These are phyloP conservation scores for Colletotrichum chlorophyti DNA, from an alignment of 2,329 filamentous ascomycete species.

Conservation along the genomic window DNA sequence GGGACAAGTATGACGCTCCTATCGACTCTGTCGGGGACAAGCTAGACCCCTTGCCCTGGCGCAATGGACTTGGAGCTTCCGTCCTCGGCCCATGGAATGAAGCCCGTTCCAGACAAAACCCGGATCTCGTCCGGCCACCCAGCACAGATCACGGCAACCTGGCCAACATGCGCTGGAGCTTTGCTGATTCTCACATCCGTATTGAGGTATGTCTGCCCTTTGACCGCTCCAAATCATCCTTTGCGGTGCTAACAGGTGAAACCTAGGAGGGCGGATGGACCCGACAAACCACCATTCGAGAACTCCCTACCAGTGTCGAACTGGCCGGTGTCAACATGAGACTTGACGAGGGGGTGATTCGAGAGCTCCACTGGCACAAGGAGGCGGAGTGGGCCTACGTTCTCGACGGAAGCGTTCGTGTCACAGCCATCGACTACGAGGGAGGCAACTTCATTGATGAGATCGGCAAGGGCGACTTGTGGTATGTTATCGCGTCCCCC, in stretches of 20 bases:
- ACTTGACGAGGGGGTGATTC: constrained; percentile 75
- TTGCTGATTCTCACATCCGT: constrained; percentile 68
- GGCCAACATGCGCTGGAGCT: constrained; percentile 76
- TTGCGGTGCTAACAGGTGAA: background rate
- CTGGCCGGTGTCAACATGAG: constrained; percentile 82
- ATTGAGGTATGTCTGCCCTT: constrained; percentile 61
- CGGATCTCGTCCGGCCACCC: constrained; percentile 74
- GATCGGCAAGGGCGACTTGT: constrained; percentile 74
- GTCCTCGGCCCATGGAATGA: constrained; percentile 75
- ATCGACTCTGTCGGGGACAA: constrained; percentile 65
- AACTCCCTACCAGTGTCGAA: constrained; percentile 71
- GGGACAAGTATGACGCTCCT: constrained; percentile 67
- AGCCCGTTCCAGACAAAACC: constrained; percentile 73
- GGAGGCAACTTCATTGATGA: constrained; percentile 82
- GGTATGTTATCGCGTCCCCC: constrained; percentile 43
- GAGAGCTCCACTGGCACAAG: constrained; percentile 83
- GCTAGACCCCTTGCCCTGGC: constrained; percentile 70
- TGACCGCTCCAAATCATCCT: too few relatives aligned
- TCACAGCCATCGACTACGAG: constrained; percentile 77
- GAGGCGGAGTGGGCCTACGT: constrained; percentile 82
- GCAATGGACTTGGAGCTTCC: constrained; percentile 70
- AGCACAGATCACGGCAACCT: constrained; percentile 76
- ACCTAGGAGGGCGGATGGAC: constrained; percentile 77
- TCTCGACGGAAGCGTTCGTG: constrained; percentile 72
- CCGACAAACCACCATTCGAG: constrained; percentile 72